Percentiles rank a stretch among this genome's conserved stretches.
Conservation (phyloP, 2,329 filamentous ascomycete genomes). For the Diplocarpon rosae region DNA sequence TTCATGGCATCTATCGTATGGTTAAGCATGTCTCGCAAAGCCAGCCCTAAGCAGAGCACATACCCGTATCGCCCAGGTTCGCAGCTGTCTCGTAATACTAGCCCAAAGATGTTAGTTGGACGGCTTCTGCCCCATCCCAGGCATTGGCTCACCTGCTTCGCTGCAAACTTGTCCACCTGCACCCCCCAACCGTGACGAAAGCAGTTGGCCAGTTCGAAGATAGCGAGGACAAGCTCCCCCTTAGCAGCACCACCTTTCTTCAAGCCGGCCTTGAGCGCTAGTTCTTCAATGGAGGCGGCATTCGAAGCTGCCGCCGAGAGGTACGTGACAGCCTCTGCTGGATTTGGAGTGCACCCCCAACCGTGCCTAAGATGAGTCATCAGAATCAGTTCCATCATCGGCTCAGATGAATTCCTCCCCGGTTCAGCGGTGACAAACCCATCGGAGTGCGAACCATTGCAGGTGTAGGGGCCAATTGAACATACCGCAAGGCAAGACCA, state of each 20-base stretch:
- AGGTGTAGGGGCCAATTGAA: conserved; percentile 21
- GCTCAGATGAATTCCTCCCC: background rate
- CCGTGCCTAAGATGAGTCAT: conserved; percentile 54
- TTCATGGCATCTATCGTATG: conserved; percentile 75
- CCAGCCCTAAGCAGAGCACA: conserved; percentile 22
- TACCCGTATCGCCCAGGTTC: conserved; percentile 81
- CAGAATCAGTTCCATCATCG: conserved; percentile 10
- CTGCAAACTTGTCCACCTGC: conserved; percentile 72
- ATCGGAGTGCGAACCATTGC: background rate
- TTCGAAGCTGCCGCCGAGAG: conserved; percentile 84
- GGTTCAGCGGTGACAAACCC: background rate
- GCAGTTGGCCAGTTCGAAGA: conserved; percentile 87
- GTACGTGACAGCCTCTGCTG: conserved; percentile 65
- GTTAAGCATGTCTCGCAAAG: conserved; percentile 16
- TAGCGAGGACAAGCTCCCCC: conserved; percentile 89
- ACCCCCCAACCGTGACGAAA: conserved; percentile 95
- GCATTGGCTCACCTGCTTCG: conserved; percentile 47
- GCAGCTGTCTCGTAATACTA: conserved; percentile 97
- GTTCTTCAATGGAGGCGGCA: conserved; percentile 73
- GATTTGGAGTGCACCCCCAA: conserved; percentile 75
- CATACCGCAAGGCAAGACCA: conserved; percentile 76
- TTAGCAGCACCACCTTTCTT: conserved; percentile 92
- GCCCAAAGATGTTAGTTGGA: conserved; percentile 27
- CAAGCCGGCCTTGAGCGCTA: conserved; percentile 75
- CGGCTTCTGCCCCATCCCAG: conserved; percentile 20